These are phyloP conservation scores for Pichia sp. DNA, from an alignment of 1,139 yeast species.

Conservation along the genomic window DNA sequence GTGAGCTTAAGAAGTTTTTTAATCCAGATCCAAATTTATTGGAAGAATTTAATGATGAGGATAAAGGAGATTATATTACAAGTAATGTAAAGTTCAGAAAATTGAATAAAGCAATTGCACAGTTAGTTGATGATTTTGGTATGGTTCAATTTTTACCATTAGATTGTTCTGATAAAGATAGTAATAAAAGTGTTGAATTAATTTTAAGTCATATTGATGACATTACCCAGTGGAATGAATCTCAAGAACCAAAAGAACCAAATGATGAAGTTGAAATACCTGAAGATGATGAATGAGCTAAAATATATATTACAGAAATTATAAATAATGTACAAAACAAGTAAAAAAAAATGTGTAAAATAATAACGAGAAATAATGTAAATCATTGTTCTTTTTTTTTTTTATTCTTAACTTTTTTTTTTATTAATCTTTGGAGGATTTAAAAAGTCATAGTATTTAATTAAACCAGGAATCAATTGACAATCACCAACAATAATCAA, in stretches of 20 bases:
- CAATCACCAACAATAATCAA: constrained; percentile 55
- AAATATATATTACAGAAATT: background rate
- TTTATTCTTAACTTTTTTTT: background rate
- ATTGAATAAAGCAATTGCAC: constrained; percentile 77
- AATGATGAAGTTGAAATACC: constrained; percentile 57
- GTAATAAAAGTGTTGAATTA: constrained; percentile 64
- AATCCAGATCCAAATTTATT: constrained; percentile 87
- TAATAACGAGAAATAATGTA: background rate
- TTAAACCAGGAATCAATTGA: constrained; percentile 38
- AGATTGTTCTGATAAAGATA: constrained; percentile 65
- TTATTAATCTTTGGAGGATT: background rate
- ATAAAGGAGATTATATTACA: constrained; percentile 32
- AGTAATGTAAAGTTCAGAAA: constrained; percentile 68
- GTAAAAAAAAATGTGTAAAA: background rate
- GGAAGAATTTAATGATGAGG: constrained; percentile 33
- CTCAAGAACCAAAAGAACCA: constrained; percentile 96
- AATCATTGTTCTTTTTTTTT: background rate
- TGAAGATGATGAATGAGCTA: constrained; percentile 29
- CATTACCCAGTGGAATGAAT: constrained; percentile 95
- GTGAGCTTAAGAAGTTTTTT: constrained; percentile 73
- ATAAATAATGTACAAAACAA: background rate
- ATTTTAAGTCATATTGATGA: constrained; percentile 92
- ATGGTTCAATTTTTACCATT: constrained; percentile 96
- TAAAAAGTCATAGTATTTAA: constrained; percentile 19
- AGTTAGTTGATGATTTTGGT: constrained; percentile 91